Percentiles rank a stretch among this genome's conserved stretches.
phyloP scores from a whole-genome alignment of 495 filamentous ascomycete genomes.

The Lasiosphaeriaceae sp. region DNA sequence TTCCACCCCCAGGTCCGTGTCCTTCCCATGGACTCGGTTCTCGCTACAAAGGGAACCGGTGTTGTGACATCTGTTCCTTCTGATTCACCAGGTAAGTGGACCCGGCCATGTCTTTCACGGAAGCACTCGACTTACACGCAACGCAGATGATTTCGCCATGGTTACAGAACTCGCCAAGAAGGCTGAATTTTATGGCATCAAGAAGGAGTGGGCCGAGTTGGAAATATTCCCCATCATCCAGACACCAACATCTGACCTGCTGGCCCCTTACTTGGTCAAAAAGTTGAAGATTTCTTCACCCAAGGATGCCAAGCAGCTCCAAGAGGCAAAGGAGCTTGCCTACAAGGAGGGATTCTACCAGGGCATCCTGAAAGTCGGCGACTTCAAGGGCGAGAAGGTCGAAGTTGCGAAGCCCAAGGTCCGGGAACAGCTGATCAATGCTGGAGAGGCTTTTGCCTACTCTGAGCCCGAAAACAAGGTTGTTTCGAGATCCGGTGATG shows the following conservation, averaged over 20 bases:
- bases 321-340: constrained; percentile 85
- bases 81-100: constrained; percentile 62
- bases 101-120: background rate
- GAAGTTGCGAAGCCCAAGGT: constrained; percentile 78
- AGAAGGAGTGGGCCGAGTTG: constrained; percentile 86
- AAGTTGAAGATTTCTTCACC: constrained; percentile 89
- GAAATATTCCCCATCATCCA: constrained; percentile 81
- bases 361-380: constrained; percentile 78
- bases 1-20: constrained; percentile 75
- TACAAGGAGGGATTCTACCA: constrained; percentile 94
- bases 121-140: background rate
- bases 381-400: constrained; percentile 79
- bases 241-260: constrained; percentile 85
- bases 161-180: constrained; percentile 82
- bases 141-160: constrained; percentile 78
- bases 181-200: constrained; percentile 85
- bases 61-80: constrained; percentile 93
- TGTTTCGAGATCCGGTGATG: constrained; percentile 72
- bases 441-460: constrained; percentile 77
- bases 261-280: constrained; percentile 73
- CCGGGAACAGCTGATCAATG: constrained; percentile 66
- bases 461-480: constrained; percentile 83
- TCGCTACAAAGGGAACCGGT: constrained; percentile 86
- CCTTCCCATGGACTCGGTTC: constrained; percentile 86
- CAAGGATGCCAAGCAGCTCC: constrained; percentile 77